Base-by-base conservation (phyloP, 148 eudicot genomes). In the Beta vulgaris region DNA sequence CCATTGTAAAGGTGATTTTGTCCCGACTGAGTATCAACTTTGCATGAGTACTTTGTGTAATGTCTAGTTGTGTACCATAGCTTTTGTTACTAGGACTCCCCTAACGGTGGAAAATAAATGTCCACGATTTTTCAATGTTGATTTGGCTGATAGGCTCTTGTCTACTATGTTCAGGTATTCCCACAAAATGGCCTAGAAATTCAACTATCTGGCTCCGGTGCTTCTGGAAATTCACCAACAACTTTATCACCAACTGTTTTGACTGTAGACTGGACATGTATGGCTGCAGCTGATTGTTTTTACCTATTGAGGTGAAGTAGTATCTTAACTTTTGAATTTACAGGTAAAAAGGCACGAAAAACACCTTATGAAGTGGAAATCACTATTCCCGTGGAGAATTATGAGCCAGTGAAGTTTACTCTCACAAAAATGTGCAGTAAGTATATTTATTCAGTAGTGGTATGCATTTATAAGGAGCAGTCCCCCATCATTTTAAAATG, bases 241-340 rank as follows among this genome's bases (percentile, higher is more conserved):
- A 93, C 98, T 62, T 85, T 93, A 77, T 90, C 98, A 37, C 98
- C 98, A 5, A 79, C 90, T 36, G 77, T 78, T 66, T 78, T 93
- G 83, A 78, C 80, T 75, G 82, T 91, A 53, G 91, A 90, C 54
- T 93, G 98, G 98, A 91, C 88, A 86, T 93, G 98, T 93, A 90
- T 75, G 79, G 62, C 69, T 69, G 12, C 48, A n/a, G 48, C 25
- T 53, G 48, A 10, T 6, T 0, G 37, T 36, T 13, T 31, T 32
- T 48, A 40, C 42, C 16, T 43, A 21, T 53, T 51, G 48, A 75
- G 66, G 34, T 54, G 59, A 7, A 62, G 39, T 28, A 1, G 55
- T 29, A 46, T 69, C 65, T 75, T 42, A 75, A 63, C 1, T 42
- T 23, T 65, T 40, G 23, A 19, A 40, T 4, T 25, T 86, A 64